Conservation (phyloP, 352 stramenopile genomes). For the Thalassiosira exigua region DNA sequence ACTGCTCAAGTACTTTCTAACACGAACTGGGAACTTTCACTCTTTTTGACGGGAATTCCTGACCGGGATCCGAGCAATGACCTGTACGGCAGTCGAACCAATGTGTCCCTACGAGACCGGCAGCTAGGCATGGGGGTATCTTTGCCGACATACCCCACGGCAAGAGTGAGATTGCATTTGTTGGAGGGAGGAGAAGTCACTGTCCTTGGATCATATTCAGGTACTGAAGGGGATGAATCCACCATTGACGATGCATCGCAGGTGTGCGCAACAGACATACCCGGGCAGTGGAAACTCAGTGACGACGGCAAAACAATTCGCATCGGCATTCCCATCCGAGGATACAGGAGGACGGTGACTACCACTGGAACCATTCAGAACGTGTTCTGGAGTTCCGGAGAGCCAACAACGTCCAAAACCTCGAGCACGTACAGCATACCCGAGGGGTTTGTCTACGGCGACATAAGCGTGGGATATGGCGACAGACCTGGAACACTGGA, state of each 20-base stretch:
- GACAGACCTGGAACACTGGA: constrained; percentile 48
- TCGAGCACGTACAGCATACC: constrained; percentile 77
- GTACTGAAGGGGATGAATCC: constrained; percentile 5
- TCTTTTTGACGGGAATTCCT: constrained; percentile 74
- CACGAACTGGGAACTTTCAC: constrained; percentile 54
- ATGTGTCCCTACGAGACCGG: constrained; percentile 69
- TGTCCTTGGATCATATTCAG: constrained; percentile 25
- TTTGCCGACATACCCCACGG: constrained; percentile 59
- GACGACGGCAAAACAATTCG: constrained; percentile 73
- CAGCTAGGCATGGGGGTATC: constrained; percentile 56
- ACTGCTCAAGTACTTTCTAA: constrained; percentile 35
- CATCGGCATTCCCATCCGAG: constrained; percentile 71
- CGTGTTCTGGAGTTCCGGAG: constrained; percentile 71
- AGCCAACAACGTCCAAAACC: constrained; percentile 61
- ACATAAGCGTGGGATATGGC: constrained; percentile 61
- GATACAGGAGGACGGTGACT: constrained; percentile 75
- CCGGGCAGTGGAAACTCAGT: constrained; percentile 73
- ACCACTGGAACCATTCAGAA: constrained; percentile 80
- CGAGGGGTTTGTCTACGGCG: constrained; percentile 72
- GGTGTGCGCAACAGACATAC: constrained; percentile 19
- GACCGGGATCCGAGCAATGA: constrained; percentile 75
- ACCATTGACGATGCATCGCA: constrained; percentile 15
- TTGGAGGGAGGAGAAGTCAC: constrained; percentile 45
- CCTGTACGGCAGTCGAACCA: constrained; percentile 73
- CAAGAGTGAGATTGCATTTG: constrained; percentile 61